phyloP scores from a whole-genome alignment of 805 yeast genomes.

The Sugiyamaella floridensis region DNA sequence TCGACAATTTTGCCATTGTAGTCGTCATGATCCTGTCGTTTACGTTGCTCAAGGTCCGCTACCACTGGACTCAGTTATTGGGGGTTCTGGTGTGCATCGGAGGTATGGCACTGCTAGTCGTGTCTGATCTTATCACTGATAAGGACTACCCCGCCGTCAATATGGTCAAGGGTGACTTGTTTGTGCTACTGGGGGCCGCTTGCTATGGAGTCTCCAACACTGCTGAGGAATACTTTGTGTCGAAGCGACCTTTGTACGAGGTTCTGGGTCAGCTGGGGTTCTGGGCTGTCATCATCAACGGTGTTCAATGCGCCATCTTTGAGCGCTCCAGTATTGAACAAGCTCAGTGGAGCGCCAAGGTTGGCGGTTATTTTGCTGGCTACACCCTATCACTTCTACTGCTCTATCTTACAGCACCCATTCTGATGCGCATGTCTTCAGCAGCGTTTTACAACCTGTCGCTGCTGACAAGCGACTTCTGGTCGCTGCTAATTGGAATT shows the following conservation, averaged over 20 bases:
- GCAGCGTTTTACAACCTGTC: slow-evolving; percentile 42
- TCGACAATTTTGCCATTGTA: slow-evolving; percentile 41
- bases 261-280: slow-evolving; percentile 40
- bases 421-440: slow-evolving; percentile 39
- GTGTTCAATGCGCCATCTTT: slow-evolving; percentile 39
- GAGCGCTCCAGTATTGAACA: slow-evolving; percentile 33
- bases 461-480: slow-evolving; percentile 38
- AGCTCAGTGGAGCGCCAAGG: slow-evolving; percentile 35
- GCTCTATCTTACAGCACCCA: slow-evolving; percentile 37
- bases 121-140: slow-evolving; percentile 36
- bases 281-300: slow-evolving; percentile 37
- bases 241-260: slow-evolving; percentile 39
- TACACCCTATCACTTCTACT: slow-evolving; percentile 36
- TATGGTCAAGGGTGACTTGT: slow-evolving; percentile 39
- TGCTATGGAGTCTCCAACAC: slow-evolving; percentile 41
- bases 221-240: slow-evolving; percentile 38
- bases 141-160: slow-evolving; percentile 36
- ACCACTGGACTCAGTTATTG: slow-evolving; percentile 39
- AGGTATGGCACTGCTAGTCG: slow-evolving; percentile 38
- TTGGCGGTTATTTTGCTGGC: slow-evolving; percentile 41
- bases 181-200: slow-evolving; percentile 39
- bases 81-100: slow-evolving; percentile 37
- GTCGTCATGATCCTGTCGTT: slow-evolving; percentile 39
- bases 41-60: slow-evolving; percentile 36
- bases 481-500: slow-evolving; percentile 40